Base-by-base conservation (phyloP, 1,139 yeast species). In the Kluyveromyces sp. region DNA sequence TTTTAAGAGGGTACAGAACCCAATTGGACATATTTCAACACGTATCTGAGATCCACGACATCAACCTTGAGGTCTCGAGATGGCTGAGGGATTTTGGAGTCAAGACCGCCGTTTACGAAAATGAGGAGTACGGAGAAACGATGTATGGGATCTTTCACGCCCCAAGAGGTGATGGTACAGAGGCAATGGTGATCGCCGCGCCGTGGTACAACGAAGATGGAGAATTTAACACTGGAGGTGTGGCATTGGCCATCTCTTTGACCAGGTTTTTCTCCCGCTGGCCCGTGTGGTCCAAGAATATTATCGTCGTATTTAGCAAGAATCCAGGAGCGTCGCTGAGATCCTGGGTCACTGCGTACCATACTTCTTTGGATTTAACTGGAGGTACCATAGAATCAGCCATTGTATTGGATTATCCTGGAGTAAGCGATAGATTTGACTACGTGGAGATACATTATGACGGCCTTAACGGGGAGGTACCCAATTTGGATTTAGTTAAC, bases 301-400 rank as follows among this genome's bases (percentile, higher is more conserved):
- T 94, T 50, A 83, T 94, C 28, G 68, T 92, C 44, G 95, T 92
- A 15, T 76, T 87, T 46, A 88, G 96, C 3, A 78, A 79, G 40
- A 80, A 88, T 57, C 78, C 84, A 2, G 77, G 77, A 39, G 70
- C 71, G 36, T 78, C 94, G 1, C 69, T 92, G 48, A 70, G 96
- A 49, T 69, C 81, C 1, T 94, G 97, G 97, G 96, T 92, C 3
- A 86, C 85, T 47, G 96, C 95, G 0, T 94, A 94, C 62, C 97
- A 94, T 59, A 80, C 87, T 0, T 70, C 83, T 0, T 69, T 94
- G 58, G 94, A 87, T 55, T 71, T 80, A 45, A 88, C 96, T 1
- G 96, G 95, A n/a, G 99, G 99, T 0, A 78, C 94, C 0, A 84
- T 94, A 40, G 97, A 92, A 54, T 87, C 95, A 28, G 98, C 97